Evolutionary conservation across 352 stramenopile species (phyloP), one percentile per base, ranked within the genome.

Genomic region (Phytophthora macrochlamydospora): DNA sequence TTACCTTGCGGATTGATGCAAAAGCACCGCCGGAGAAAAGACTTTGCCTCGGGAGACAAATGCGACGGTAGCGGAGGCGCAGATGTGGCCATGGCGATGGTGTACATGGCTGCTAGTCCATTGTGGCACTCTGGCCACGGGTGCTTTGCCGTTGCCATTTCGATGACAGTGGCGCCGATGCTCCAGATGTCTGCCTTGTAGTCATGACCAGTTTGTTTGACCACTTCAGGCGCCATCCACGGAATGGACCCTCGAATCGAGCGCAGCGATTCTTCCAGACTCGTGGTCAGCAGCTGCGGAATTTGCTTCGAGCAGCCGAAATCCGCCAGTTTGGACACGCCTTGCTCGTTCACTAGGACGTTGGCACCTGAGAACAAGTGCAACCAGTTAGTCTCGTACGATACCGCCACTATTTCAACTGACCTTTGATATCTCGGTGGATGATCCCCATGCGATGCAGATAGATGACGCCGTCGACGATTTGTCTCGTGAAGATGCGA

Each of bases 371-470:
- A 31, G n/a, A 48, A 54, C 9, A 43, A 33, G 3, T 24, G 18
- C 18, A 24, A 24, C 18, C 18, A 24, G 18, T 24, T 24, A 24
- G 18, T 24, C 18, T 24, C 18, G 18, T 24, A 24, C 18, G 18
- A 24, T 24, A 24, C 18, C 18, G 18, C 18, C 18, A 24, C 18
- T 24, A 24, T 24, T 24, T 24, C 18, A 24, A 24, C 18, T 24
- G 18, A 83, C 80, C 85, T 78, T 98, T 98, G 62, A 98, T 98
- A 72, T 98, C 93, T 24, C 94, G 83, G 67, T 98, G 94, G 37
- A 98, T 89, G 51, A 98, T 96, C 18, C 87, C 79, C 62, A 98
- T 93, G 33, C 85, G 71, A 69, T 98, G 94, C 6, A 98, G 71
- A 73, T 98, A 98, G 7, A 84, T 73, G n/a, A 98, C 82, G 7